Conservation (phyloP, 768 basidiomycete species). For the Suillus discolor region DNA sequence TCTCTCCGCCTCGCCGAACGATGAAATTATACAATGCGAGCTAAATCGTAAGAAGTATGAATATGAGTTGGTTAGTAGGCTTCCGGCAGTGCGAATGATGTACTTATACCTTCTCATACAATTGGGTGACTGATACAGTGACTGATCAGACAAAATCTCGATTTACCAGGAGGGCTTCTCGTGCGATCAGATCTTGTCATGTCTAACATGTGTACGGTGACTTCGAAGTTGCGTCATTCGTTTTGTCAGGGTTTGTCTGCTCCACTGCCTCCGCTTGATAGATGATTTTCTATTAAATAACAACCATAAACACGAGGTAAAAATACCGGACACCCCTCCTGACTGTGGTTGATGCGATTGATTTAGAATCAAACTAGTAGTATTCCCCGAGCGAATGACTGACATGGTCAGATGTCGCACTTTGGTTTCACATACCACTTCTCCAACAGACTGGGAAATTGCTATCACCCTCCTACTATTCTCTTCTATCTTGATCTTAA, state of each 20-base stretch:
- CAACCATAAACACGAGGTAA: slow-evolving; percentile 6
- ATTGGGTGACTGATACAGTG: background rate
- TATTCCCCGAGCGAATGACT: background rate
- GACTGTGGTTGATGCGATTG: background rate
- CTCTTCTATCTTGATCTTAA: background rate
- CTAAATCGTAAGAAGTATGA: background rate
- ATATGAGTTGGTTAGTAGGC: slow-evolving; percentile 1
- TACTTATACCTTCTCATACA: background rate
- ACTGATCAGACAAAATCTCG: slow-evolving; percentile 1
- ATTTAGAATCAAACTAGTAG: background rate
- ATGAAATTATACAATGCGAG: background rate
- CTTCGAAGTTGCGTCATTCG: slow-evolving; percentile 4
- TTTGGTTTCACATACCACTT: background rate
- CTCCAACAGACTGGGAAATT: background rate
- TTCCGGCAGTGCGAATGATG: background rate
- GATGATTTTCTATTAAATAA: slow-evolving; percentile 4
- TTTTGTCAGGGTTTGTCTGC: background rate
- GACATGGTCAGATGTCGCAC: background rate
- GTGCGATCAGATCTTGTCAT: background rate
- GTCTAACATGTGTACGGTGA: background rate
- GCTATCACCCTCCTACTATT: background rate
- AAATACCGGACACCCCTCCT: background rate
- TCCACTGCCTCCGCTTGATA: background rate
- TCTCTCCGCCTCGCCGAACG: background rate
- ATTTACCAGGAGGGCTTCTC: background rate